Evolutionary conservation across 2,329 filamentous ascomycete species (phyloP).

Genomic region (Laburnicola sp.): DNA sequence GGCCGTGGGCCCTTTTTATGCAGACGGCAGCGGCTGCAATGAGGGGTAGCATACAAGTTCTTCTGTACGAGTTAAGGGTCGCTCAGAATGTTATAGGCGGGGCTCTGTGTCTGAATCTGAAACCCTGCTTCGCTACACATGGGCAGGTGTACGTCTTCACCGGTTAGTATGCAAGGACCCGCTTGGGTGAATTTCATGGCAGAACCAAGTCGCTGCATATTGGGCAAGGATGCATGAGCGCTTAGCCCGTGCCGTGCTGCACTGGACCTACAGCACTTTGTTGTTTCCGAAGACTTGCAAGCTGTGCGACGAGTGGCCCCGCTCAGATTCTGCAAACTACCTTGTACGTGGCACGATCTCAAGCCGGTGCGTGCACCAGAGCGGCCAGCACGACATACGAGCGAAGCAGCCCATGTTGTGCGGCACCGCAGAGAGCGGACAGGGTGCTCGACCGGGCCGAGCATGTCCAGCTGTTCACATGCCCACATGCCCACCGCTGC

Average conservation of each 20-base stretch:
- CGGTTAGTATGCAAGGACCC: conserved; percentile 16
- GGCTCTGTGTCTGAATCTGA: too few relatives aligned
- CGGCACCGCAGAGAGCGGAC: conserved; percentile 11
- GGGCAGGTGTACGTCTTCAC: conserved; percentile 11
- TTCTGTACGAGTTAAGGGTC: background rate
- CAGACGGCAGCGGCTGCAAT: background rate
- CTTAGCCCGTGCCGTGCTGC: conserved; percentile 10
- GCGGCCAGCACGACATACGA: conserved; percentile 12
- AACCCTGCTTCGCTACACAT: background rate
- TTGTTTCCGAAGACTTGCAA: background rate
- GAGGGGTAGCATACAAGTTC: background rate
- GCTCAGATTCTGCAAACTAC: conserved; percentile 24
- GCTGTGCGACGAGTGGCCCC: conserved; percentile 13
- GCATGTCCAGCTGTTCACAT: conserved; percentile 16
- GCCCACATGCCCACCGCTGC: too few relatives aligned
- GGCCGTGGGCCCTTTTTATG: conserved; percentile 2
- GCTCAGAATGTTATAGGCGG: too few relatives aligned
- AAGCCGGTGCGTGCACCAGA: conserved; percentile 16
- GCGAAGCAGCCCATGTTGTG: conserved; percentile 11
- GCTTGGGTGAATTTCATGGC: conserved; percentile 11
- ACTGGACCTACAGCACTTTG: conserved; percentile 8
- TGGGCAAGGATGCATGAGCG: conserved; percentile 15
- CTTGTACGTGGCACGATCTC: conserved; percentile 27
- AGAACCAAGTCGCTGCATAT: conserved; percentile 11
- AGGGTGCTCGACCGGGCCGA: conserved; percentile 18